A percentile compares a stretch with the other conserved stretches of the same genome.
Conservation (phyloP, 2,329 filamentous ascomycete species). For the Dactylellina cionopaga region DNA sequence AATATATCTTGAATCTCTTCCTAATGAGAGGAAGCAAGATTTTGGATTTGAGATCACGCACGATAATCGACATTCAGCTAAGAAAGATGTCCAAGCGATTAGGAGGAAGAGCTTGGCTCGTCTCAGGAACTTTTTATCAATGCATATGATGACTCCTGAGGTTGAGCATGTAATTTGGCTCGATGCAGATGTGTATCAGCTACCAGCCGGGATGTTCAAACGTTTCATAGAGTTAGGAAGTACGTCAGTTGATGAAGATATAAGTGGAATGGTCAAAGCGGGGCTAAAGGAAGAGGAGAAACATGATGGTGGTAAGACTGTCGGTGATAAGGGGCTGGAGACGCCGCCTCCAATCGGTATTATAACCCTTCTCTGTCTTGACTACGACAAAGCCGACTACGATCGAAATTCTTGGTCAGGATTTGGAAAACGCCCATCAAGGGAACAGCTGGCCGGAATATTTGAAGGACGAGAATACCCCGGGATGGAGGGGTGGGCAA, state of each 20-base stretch:
- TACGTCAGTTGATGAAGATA: constrained; percentile 53
- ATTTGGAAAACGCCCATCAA: constrained; percentile 46
- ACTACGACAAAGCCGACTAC: constrained; percentile 59
- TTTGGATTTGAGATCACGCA: not conserved
- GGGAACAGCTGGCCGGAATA: constrained; percentile 54
- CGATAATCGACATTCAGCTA: not conserved
- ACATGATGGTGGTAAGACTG: not conserved
- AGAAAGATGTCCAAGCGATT: not conserved
- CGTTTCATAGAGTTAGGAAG: constrained; percentile 58
- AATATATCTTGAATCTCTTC: constrained; percentile 12
- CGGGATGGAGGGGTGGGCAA: constrained; percentile 34
- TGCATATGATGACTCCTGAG: constrained; percentile 23
- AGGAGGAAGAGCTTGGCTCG: constrained; percentile 23
- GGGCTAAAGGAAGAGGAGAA: not conserved
- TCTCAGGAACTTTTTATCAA: constrained; percentile 17
- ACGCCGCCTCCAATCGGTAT: constrained; percentile 55
- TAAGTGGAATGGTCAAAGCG: constrained; percentile 22
- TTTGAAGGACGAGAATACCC: constrained; percentile 54
- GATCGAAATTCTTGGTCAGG: constrained; percentile 60
- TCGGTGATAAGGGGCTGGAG: not conserved
- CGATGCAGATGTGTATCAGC: constrained; percentile 60
- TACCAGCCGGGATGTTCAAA: constrained; percentile 58
- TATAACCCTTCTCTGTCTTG: constrained; percentile 59
- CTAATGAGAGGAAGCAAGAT: not conserved
- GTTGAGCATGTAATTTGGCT: constrained; percentile 59